phyloP scores from a whole-genome alignment of 139 green algal genomes.

The Haematococcus lacustris region DNA sequence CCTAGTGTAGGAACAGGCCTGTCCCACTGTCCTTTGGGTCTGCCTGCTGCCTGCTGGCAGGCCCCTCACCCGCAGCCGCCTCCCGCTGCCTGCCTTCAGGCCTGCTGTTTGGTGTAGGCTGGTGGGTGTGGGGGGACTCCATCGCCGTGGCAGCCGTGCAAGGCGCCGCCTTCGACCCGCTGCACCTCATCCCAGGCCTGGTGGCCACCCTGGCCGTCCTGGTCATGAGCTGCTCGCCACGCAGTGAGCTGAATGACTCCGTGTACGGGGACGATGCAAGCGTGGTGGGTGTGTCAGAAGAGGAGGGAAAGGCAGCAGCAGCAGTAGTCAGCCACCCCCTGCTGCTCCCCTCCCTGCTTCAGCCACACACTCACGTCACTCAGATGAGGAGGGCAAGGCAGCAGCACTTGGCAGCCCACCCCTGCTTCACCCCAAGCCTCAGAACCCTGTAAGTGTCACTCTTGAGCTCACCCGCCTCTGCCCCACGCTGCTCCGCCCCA shows the following conservation, averaged over 20 bases:
- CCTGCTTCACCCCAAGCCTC: neutral
- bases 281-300: neutral
- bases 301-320: neutral
- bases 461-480: neutral
- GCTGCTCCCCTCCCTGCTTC: neutral
- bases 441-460: neutral
- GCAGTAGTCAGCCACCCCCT: neutral
- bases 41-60: no score
- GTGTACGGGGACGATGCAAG: constrained; percentile 4
- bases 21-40: no score
- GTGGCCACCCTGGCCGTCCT: constrained; percentile 3
- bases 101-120: no score
- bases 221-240: constrained; percentile 1
- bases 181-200: neutral
- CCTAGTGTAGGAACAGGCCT: no score
- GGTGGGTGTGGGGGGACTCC: constrained; percentile 2
- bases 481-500: no score
- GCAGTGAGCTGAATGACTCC: neutral
- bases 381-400: no score
- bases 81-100: no score
- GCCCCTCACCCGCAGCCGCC: no score
- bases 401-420: neutral
- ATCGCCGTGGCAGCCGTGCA: neutral
- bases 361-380: no score
- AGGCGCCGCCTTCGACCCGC: neutral